Evolutionary conservation across 768 basidiomycete genomes (phyloP).

Genomic region (Rhodotorula babjevae): DNA sequence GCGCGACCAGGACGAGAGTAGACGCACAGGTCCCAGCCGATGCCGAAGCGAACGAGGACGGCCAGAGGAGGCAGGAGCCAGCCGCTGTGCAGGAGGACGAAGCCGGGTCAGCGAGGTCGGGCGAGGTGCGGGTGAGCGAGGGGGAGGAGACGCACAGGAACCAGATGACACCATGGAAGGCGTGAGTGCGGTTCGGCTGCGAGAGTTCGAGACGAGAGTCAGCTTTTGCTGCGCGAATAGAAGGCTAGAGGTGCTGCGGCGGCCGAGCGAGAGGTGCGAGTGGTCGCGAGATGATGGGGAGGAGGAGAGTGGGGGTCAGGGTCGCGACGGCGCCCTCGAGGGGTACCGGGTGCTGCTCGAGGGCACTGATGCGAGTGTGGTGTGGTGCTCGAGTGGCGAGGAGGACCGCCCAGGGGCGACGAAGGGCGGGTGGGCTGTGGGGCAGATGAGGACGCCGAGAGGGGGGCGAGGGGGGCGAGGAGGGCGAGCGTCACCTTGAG

Average conservation of each 20-base stretch:
- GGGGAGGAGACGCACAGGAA: constrained; percentile 8
- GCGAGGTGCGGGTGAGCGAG: background rate
- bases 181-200: constrained; percentile 27
- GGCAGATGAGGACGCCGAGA: background rate
- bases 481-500: background rate
- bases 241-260: too few species aligned
- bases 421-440: background rate
- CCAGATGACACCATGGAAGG: constrained; percentile 33
- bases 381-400: too few species aligned
- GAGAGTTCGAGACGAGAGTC: background rate
- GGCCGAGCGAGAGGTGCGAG: too few species aligned
- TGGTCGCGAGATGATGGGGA: too few species aligned
- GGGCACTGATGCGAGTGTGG: too few species aligned
- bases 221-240: background rate
- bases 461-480: background rate
- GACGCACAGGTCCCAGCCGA: constrained; percentile 38
- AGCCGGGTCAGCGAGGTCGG: background rate
- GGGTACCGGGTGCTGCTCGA: too few species aligned
- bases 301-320: too few species aligned
- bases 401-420: too few species aligned
- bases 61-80: constrained; percentile 42
- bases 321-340: too few species aligned
- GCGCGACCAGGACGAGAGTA: background rate
- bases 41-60: constrained; percentile 42
- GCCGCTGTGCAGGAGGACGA: constrained; percentile 14